phyloP scores from a whole-genome alignment of 192 early-diverging fungal species.

The Coemansia sp. region DNA sequence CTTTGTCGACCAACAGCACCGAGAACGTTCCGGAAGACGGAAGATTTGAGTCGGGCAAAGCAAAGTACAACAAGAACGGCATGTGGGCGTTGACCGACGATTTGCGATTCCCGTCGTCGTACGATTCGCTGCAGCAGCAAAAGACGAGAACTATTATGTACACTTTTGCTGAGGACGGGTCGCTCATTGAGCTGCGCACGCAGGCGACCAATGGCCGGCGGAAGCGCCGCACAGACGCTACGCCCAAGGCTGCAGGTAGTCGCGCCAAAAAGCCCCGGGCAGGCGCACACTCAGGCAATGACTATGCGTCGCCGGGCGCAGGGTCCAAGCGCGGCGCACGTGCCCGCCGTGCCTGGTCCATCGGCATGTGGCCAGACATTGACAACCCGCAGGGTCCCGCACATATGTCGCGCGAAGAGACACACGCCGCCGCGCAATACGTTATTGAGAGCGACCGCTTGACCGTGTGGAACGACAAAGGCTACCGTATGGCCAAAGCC shows the following conservation, averaged over 20 bases:
- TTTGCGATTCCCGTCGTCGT: slow-evolving; percentile 53
- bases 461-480: slow-evolving; percentile 68
- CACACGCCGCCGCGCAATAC: slow-evolving; percentile 69
- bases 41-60: slow-evolving; percentile 58
- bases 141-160: slow-evolving; percentile 53
- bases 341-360: slow-evolving; percentile 47
- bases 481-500: slow-evolving; percentile 75
- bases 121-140: slow-evolving; percentile 55
- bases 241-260: slow-evolving; percentile 7
- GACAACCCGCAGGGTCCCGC: slow-evolving; percentile 61
- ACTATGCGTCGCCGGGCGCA: background rate
- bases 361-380: slow-evolving; percentile 67
- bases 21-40: slow-evolving; percentile 57
- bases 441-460: slow-evolving; percentile 58
- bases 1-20: slow-evolving; percentile 58
- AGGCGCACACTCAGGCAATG: slow-evolving; percentile 4
- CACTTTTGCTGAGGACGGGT: slow-evolving; percentile 51
- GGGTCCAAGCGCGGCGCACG: slow-evolving; percentile 27
- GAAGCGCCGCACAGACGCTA: slow-evolving; percentile 42
- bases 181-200: slow-evolving; percentile 49
- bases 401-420: slow-evolving; percentile 58
- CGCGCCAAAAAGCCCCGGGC: slow-evolving; percentile 39
- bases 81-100: slow-evolving; percentile 57
- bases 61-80: slow-evolving; percentile 57
- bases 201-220: slow-evolving; percentile 37